Conservation (phyloP, 2,329 filamentous ascomycete species). For the Rhynchosporium secalis region DNA sequence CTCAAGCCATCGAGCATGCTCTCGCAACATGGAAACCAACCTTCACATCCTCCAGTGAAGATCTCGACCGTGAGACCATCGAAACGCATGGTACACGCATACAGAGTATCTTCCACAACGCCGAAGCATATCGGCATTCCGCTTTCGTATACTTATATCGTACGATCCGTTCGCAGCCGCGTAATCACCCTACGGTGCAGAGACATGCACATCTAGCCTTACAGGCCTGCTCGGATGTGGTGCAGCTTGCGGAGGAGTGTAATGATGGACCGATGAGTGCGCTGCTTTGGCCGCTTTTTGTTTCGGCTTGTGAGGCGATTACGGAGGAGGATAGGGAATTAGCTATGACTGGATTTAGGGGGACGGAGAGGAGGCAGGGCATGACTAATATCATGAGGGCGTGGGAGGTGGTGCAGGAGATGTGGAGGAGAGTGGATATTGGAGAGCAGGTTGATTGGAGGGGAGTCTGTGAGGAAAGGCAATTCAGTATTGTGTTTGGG, state of each 20-base stretch:
- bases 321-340: constrained; percentile 51
- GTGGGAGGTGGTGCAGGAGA: constrained; percentile 60
- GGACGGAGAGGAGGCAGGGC: constrained; percentile 57
- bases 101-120: constrained; percentile 45
- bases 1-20: constrained; percentile 55
- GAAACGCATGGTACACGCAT: constrained; percentile 26
- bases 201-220: constrained; percentile 52
- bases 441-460: constrained; percentile 46
- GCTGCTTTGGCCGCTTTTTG: constrained; percentile 64
- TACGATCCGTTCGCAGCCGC: constrained; percentile 45
- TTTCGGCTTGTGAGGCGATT: constrained; percentile 60
- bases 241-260: constrained; percentile 45
- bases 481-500: constrained; percentile 60
- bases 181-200: constrained; percentile 53
- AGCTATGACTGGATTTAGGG: constrained; percentile 52
- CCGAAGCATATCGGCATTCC: constrained; percentile 53
- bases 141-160: constrained; percentile 48
- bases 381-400: constrained; percentile 65
- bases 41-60: constrained; percentile 44
- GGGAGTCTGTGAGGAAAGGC: constrained; percentile 57
- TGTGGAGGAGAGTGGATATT: constrained; percentile 56
- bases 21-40: constrained; percentile 55
- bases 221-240: constrained; percentile 55
- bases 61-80: constrained; percentile 8
- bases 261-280: constrained; percentile 59